Evolutionary conservation across 371 early-diverging fungal species (phyloP), one percentile per base, ranked within the genome.

Genomic region (Mucor plumbeus): DNA sequence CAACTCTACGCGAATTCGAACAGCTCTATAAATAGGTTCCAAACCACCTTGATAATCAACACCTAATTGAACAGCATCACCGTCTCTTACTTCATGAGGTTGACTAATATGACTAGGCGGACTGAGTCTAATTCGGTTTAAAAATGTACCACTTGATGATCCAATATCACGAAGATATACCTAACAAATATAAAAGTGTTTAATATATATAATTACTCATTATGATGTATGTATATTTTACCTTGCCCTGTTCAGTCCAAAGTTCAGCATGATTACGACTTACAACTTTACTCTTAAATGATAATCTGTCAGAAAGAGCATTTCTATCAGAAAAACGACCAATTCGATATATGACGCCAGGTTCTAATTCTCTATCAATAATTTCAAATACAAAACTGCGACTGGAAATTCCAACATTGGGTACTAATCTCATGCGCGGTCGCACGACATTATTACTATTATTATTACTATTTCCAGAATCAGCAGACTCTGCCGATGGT

Each of bases 241-340:
- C 93, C 91, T 94, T 89, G 11, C 92, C 91, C 43, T 59, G 56
- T 59, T 86, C 85, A 36, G 91, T 82, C 93, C 95, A 97, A 17
- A 98, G 74, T 80, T 98, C 97, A 11, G 97, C 97, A 80, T 98
- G 98, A 56, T 88, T 88, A 47, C 98, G 88, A 55, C 91, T 90
- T 15, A 98, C 96, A 38, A 98, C 98, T 72, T 98, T 97, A 75
- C 91, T 90, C 73, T 92, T 92, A 85, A 98, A 98, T 11, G 93
- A 90, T 43, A 94, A 84, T 34, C 92, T 83, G 71, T 90, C 90
- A 47, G 86, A 79, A 14, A 70, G 61, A 35, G 61, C 55, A 33
- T 86, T 88, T 73, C 89, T 86, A 69, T 94, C 94, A 3, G 93
- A 94, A 65, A 91, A 93, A 44, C 95, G 83, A 0, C 94, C 94